phyloP scores from a whole-genome alignment of 257 asterid genomes.

The Petunia axillaris region DNA sequence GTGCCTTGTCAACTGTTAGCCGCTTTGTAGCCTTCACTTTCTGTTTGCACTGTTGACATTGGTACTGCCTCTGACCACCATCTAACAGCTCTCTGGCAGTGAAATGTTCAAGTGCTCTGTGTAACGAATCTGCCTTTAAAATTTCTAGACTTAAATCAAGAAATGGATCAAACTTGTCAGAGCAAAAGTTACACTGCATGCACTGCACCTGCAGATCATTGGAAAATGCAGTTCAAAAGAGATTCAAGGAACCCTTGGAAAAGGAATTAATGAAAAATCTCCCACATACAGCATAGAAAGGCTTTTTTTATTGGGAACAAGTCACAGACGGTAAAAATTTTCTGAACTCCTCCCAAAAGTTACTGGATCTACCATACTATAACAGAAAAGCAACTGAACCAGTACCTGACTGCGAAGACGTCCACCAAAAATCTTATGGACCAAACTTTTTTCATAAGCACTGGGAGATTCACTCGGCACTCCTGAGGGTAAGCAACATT shows the following conservation, averaged over 20 bases:
- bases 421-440: constrained; percentile 97
- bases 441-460: constrained; percentile 96
- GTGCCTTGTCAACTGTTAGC: constrained; percentile 79
- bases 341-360: constrained; percentile 18
- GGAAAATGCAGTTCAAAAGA: background rate
- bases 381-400: constrained; percentile 7
- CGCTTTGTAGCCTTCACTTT: constrained; percentile 94
- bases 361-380: background rate
- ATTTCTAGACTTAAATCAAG: constrained; percentile 93
- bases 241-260: background rate
- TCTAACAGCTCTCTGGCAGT: constrained; percentile 86
- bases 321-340: background rate
- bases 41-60: constrained; percentile 93
- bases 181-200: constrained; percentile 88
- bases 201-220: constrained; percentile 78
- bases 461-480: constrained; percentile 91
- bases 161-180: constrained; percentile 91
- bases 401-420: constrained; percentile 89
- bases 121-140: constrained; percentile 69
- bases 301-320: background rate
- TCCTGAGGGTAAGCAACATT: constrained; percentile 95
- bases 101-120: constrained; percentile 83
- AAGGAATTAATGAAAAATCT: background rate
- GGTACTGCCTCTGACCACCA: constrained; percentile 89
- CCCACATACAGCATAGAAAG: background rate